Conservation (phyloP, 345 rosid species). For the Eucalyptus victrix region DNA sequence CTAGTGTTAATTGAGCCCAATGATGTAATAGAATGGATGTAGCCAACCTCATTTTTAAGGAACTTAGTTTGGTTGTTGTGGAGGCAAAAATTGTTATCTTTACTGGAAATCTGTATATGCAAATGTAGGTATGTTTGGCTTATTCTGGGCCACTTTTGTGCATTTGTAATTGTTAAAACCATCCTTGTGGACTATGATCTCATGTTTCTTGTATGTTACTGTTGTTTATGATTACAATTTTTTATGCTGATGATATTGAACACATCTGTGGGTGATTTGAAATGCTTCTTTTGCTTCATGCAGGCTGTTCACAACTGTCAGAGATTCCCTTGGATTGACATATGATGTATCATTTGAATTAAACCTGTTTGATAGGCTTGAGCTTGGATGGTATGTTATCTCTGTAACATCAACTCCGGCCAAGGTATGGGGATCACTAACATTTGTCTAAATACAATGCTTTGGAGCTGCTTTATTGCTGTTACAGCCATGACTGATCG, state of each 20-base stretch:
- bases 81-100: background rate
- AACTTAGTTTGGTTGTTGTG: background rate
- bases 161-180: background rate
- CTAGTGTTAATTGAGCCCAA: background rate
- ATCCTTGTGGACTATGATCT: background rate
- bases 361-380: slow-evolving; percentile 87
- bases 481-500: background rate
- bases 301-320: slow-evolving; percentile 98
- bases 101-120: background rate
- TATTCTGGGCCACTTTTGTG: background rate
- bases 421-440: slow-evolving; percentile 42
- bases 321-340: slow-evolving; percentile 98
- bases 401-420: slow-evolving; percentile 96
- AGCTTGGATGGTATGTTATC: slow-evolving; percentile 98
- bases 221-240: background rate
- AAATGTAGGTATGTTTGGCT: background rate
- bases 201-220: background rate
- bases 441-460: background rate
- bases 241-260: background rate
- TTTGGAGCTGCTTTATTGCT: background rate
- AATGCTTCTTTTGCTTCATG: background rate
- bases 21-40: background rate
- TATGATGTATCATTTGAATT: slow-evolving; percentile 98
- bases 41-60: background rate
- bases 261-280: background rate